These are phyloP conservation scores for Aspergillus fischeri DNA, from an alignment of 2,329 filamentous ascomycete species.

Conservation along the genomic window DNA sequence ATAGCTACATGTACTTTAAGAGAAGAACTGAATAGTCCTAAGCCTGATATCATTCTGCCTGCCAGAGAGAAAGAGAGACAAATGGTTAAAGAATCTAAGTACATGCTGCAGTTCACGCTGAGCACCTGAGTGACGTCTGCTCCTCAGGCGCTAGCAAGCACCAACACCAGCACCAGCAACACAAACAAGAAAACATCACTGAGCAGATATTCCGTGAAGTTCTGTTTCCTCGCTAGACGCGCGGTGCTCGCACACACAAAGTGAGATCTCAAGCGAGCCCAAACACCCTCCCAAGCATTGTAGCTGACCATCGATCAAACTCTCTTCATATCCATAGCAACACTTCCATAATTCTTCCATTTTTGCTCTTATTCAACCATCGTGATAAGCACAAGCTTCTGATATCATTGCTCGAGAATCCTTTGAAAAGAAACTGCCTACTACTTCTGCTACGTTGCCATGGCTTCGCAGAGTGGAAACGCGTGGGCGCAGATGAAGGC, in stretches of 20 bases:
- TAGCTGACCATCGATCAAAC: background rate
- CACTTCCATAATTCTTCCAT: background rate
- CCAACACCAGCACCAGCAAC: background rate
- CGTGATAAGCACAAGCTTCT: background rate
- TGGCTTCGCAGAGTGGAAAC: slow-evolving; percentile 20
- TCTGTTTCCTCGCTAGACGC: background rate
- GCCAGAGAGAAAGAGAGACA: background rate
- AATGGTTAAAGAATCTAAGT: background rate
- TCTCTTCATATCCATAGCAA: background rate
- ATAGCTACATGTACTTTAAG: too few relatives aligned
- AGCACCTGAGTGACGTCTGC: too few relatives aligned
- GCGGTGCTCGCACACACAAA: background rate
- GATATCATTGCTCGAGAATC: background rate
- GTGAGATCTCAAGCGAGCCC: background rate
- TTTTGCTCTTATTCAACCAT: background rate
- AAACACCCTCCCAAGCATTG: background rate
- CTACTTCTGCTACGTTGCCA: background rate
- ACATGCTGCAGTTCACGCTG: background rate
- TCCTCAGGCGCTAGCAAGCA: background rate
- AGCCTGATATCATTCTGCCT: too few relatives aligned
- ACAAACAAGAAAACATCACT: background rate
- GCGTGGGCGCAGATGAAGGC: slow-evolving; percentile 24
- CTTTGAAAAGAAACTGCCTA: background rate
- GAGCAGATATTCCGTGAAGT: background rate
- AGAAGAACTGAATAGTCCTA: too few relatives aligned